Evolutionary conservation across 805 yeast genomes (phyloP), one percentile per base, ranked within the genome.

Genomic region (Sungouiozyma intestinalis): DNA sequence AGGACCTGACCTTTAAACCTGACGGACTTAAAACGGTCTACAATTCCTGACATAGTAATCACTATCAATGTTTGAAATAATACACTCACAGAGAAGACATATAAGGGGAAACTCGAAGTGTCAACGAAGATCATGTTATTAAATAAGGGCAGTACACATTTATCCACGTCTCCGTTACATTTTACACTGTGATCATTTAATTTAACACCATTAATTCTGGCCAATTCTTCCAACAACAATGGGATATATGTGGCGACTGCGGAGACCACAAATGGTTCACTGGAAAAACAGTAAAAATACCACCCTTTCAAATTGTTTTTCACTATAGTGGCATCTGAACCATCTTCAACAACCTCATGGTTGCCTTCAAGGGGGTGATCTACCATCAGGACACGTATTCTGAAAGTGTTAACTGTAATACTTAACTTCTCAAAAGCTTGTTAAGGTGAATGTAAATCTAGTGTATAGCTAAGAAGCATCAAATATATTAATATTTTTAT

Each of bases 241-340:
- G 92, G 92, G 4, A 83, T 80, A 56, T 81, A 84, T 0, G 90
- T 81, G 0, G 88, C 81, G 4, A 84, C 81, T 2, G 82, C 87
- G 33, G 85, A 77, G 6, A 83, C 92, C 3, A 81, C 72, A 54
- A 82, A 84, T 0, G 92, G 92, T 57, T 83, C 94, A 16, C 84
- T 76, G 1, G 88, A 87, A 72, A 83, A 79, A 2, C 80, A 67
- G 48, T 77, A 79, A 5, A 79, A 64, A 54, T 77, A 77, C 88
- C 88, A 76, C 3, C 88, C 90, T 31, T 67, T 49, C 2, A 79
- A 66, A 31, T 60, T 52, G n/a, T 33, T 41, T 18, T 29, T 19
- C 9, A 33, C 29, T 13, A 33, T 24, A 24, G 11, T 24, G 29
- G 9, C 11, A 7, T 6, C 11, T 24, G 11, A 24, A 11, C 6